phyloP scores from a whole-genome alignment of 176 grass and related monocot genomes.

The Eleusine coracana region DNA sequence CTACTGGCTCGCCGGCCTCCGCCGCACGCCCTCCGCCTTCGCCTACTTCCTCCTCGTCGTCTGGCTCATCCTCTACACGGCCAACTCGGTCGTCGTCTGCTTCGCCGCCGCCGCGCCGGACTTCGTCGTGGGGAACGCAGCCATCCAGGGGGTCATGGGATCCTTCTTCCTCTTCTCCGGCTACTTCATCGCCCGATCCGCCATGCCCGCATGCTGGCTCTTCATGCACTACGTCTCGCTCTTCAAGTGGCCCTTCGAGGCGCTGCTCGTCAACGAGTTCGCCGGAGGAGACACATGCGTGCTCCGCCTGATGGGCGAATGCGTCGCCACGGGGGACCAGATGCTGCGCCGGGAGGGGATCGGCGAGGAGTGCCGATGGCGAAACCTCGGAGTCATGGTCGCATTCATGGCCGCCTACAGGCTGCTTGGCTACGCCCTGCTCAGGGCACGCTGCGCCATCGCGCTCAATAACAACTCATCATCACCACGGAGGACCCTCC shows the following conservation, averaged over 20 bases:
- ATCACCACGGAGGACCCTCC: not conserved
- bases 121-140: conserved; percentile 34
- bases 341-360: conserved; percentile 32
- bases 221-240: conserved; percentile 39
- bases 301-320: not conserved
- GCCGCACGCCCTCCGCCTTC: conserved; percentile 22
- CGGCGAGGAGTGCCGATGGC: conserved; percentile 33
- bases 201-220: conserved; percentile 16
- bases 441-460: conserved; percentile 11
- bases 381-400: conserved; percentile 27
- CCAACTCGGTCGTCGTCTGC: conserved; percentile 32
- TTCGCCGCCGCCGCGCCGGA: conserved; percentile 31
- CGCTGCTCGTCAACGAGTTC: conserved; percentile 38
- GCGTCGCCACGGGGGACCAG: conserved; percentile 15
- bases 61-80: conserved; percentile 38
- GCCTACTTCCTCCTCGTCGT: conserved; percentile 30
- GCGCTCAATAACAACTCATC: not conserved
- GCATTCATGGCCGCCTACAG: conserved; percentile 24
- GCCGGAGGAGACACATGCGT: conserved; percentile 26
- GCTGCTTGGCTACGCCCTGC: conserved; percentile 24
- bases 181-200: conserved; percentile 32
- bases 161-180: conserved; percentile 46
- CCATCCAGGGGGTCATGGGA: conserved; percentile 35
- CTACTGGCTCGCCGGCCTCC: conserved; percentile 29
- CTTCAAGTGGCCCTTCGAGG: conserved; percentile 40